phyloP scores from a whole-genome alignment of 257 asterid genomes.

The Prunella vulgaris region DNA sequence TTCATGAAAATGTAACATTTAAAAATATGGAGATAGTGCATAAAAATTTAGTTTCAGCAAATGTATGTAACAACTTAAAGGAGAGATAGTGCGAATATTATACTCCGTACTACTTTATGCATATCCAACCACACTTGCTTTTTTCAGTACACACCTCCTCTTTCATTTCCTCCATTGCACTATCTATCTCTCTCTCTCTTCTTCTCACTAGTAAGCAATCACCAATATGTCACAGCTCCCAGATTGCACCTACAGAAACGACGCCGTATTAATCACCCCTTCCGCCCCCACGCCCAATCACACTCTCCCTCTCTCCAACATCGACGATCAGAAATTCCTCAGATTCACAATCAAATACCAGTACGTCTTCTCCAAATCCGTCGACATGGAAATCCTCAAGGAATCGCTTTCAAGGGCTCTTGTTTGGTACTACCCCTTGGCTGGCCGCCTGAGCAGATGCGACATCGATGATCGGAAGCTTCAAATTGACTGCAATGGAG shows the following conservation, averaged over 20 bases:
- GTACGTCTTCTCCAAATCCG: constrained; percentile 45
- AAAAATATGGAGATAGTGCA: no score
- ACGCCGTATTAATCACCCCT: constrained; percentile 49
- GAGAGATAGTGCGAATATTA: neutral
- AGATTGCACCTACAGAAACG: constrained; percentile 43
- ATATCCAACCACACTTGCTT: neutral
- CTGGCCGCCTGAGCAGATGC: constrained; percentile 58
- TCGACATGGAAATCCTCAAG: constrained; percentile 36
- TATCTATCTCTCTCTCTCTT: no score
- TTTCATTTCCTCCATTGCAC: neutral
- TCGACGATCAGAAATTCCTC: constrained; percentile 75
- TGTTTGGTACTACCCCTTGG: constrained; percentile 69
- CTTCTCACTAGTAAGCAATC: no score
- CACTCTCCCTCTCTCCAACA: constrained; percentile 60
- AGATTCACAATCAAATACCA: constrained; percentile 72
- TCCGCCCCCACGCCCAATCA: constrained; percentile 45
- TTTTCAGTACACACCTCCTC: neutral
- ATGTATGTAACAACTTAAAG: neutral
- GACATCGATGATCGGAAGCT: constrained; percentile 52
- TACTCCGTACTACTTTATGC: neutral
- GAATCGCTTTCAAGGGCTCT: constrained; percentile 52
- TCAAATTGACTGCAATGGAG: constrained; percentile 71
- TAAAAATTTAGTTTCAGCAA: no score
- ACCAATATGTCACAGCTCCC: constrained; percentile 47
- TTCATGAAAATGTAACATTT: no score